Evolutionary conservation across 176 grass and related monocot species (phyloP).

Genomic region (Lolium multiflorum): DNA sequence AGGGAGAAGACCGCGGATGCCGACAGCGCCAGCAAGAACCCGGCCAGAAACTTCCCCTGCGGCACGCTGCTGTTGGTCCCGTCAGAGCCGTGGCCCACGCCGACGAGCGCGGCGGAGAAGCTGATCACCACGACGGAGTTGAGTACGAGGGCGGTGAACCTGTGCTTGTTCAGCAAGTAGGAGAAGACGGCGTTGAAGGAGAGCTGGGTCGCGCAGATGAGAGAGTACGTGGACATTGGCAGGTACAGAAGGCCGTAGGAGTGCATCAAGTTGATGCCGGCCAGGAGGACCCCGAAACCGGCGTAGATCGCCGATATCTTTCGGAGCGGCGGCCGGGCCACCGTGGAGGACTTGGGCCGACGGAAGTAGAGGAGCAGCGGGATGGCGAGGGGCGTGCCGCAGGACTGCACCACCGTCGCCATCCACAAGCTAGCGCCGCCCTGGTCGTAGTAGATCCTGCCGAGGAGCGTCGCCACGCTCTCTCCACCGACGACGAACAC

Average conservation of each 20-base stretch:
- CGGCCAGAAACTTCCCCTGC: slow-evolving; percentile 43
- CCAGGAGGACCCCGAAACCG: slow-evolving; percentile 50
- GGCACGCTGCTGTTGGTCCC: slow-evolving; percentile 22
- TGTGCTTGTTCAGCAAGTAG: slow-evolving; percentile 66
- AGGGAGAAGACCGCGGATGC: slow-evolving; percentile 61
- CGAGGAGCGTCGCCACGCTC: slow-evolving; percentile 47
- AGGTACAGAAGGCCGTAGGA: slow-evolving; percentile 69
- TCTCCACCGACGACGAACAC: slow-evolving; percentile 47
- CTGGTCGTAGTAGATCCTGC: slow-evolving; percentile 50
- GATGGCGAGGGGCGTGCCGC: slow-evolving; percentile 45
- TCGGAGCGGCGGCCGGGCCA: neutral
- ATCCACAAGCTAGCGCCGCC: slow-evolving; percentile 47
- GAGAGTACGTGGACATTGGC: slow-evolving; percentile 56
- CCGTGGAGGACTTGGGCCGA: neutral
- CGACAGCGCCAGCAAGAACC: slow-evolving; percentile 52
- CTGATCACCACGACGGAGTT: slow-evolving; percentile 71
- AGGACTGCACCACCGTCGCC: slow-evolving; percentile 46
- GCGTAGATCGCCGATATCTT: slow-evolving; percentile 49
- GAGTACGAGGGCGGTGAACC: slow-evolving; percentile 48
- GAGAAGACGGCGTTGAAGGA: slow-evolving; percentile 72
- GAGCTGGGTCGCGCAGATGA: slow-evolving; percentile 56
- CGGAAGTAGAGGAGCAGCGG: slow-evolving; percentile 36
- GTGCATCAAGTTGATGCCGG: slow-evolving; percentile 64
- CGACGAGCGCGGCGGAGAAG: slow-evolving; percentile 61
- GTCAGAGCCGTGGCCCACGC: slow-evolving; percentile 27